A percentile compares a stretch with the other conserved stretches of the same genome.
Conservation (phyloP, 768 basidiomycete species). For the Hebeloma cylindrosporum region DNA sequence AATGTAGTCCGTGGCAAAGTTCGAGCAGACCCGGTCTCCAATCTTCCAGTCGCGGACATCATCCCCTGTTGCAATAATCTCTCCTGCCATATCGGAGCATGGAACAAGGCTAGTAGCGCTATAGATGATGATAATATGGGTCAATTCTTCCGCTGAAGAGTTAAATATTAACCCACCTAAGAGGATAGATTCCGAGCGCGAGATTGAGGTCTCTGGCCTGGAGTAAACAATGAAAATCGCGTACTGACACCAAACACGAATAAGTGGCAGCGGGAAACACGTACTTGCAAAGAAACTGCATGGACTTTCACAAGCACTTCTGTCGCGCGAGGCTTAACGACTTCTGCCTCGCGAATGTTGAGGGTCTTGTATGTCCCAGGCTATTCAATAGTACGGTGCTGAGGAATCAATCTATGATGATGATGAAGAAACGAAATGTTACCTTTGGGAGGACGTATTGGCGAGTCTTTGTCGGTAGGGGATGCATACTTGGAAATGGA, state of each 20-base stretch:
- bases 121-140: background rate
- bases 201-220: constrained; percentile 56
- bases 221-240: background rate
- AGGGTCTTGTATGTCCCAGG: constrained; percentile 24
- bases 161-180: constrained; percentile 20
- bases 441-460: constrained; percentile 24
- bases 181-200: constrained; percentile 38
- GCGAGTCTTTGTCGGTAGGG: constrained; percentile 16
- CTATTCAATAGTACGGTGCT: constrained; percentile 6
- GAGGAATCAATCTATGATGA: background rate
- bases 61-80: constrained; percentile 48
- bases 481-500: no score
- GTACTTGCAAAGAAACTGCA: constrained; percentile 57
- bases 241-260: background rate
- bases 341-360: constrained; percentile 26
- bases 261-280: constrained; percentile 9
- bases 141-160: background rate
- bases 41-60: constrained; percentile 49
- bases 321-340: constrained; percentile 35
- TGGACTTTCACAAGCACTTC: constrained; percentile 59
- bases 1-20: constrained; percentile 49
- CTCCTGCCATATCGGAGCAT: constrained; percentile 57
- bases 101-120: constrained; percentile 32
- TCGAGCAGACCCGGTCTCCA: constrained; percentile 58
- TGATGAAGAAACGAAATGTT: background rate